Base-by-base conservation (phyloP, 2,329 filamentous ascomycete species). In the Phialemoniopsis sp. region DNA sequence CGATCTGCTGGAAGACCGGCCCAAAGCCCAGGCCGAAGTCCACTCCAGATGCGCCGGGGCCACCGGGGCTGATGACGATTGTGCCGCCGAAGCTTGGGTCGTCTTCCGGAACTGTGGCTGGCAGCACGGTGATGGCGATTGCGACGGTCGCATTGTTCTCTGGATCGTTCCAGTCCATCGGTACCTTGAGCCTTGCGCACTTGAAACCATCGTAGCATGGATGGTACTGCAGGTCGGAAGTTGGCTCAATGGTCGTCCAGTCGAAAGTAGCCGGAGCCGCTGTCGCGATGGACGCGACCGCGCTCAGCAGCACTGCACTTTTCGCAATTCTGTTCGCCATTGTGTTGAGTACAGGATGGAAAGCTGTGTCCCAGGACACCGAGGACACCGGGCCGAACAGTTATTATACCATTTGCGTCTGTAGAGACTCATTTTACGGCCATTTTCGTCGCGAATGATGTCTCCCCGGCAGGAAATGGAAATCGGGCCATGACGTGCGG, bases 21-120 rank as follows among this genome's bases (percentile, higher is more conserved):
- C 57, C 66, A 3, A 18, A 30, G 2, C 5, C 4, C 8, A 58
- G 47, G 6, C 61, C 26, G 12, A 59, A 46, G 0, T 21, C 29
- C 3, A 68, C 56, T 8, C 69, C 68, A 1, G 63, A 65, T 15
- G 54, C 61, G 19, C 68, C 64, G 0, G 68, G 68, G 0, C 70
- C 69, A 32, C 70, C 69, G 0, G 67, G 68, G 53, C 71, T 71
- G 34, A 53, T 49, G 46, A 72, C 55, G 32, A 72, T 53, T 35
- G 67, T 55, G 14, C 69, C 69, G 30, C 57, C 66, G 38, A 64
- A 71, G 29, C 54, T 43, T 4, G 62, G 54, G 40, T 67, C 59
- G n/a, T 49, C 30, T 16, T 61, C 54, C 8, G 57, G 40, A 18
- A 28, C 68, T 2, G 43, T 43, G 18, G 67, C 67, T 0, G 66